Evolutionary conservation across 176 grass and related monocot genomes (phyloP).

Genomic region (Ampelocalamus luodianensis): DNA sequence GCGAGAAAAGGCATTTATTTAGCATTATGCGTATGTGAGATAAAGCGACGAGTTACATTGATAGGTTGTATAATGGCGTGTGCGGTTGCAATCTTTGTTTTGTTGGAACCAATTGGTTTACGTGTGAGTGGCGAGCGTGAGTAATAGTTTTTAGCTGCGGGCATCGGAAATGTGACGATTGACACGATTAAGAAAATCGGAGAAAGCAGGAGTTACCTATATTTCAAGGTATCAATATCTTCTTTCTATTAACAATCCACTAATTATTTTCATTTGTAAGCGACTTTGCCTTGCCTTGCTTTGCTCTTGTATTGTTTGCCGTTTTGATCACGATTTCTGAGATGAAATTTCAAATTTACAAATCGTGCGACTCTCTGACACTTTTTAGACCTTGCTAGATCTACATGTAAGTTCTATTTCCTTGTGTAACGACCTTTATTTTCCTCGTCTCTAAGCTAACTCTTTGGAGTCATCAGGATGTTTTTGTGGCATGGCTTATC

Average conservation of each 20-base stretch:
- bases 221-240: slow-evolving; percentile 71
- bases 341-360: slow-evolving; percentile 35
- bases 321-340: slow-evolving; percentile 1
- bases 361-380: slow-evolving; percentile 61
- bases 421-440: neutral
- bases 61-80: neutral
- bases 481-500: neutral
- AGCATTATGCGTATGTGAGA: neutral
- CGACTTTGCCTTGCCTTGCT: neutral
- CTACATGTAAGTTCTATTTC: slow-evolving; percentile 5
- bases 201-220: slow-evolving; percentile 84
- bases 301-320: neutral
- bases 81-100: neutral
- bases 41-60: neutral
- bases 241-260: neutral
- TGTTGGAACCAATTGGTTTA: neutral
- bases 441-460: slow-evolving; percentile 12
- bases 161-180: slow-evolving; percentile 95
- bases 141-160: slow-evolving; percentile 40
- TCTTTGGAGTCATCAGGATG: slow-evolving; percentile 18
- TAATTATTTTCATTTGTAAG: neutral
- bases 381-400: neutral
- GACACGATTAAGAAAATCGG: slow-evolving; percentile 93
- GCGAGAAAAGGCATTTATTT: neutral
- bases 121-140: no score